These are phyloP conservation scores for Xanthoconium separans DNA, from an alignment of 1,284 basidiomycete species.

Conservation along the genomic window DNA sequence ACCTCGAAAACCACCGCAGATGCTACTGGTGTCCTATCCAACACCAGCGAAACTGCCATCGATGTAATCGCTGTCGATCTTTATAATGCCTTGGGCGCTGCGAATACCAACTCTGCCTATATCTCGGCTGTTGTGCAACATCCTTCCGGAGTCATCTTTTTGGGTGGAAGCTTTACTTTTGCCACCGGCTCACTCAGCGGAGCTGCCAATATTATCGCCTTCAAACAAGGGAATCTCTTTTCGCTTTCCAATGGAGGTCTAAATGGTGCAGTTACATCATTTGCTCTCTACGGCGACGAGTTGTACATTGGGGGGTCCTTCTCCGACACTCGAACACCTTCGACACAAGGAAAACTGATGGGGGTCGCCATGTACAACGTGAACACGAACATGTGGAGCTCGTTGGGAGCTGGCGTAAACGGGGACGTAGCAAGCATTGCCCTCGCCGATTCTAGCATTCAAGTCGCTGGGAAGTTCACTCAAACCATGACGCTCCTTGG, in stretches of 20 bases:
- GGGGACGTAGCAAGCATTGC: slow-evolving; percentile 69
- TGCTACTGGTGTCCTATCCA: slow-evolving; percentile 60
- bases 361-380: slow-evolving; percentile 81
- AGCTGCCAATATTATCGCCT: slow-evolving; percentile 73
- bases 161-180: slow-evolving; percentile 79
- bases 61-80: slow-evolving; percentile 63
- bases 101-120: slow-evolving; percentile 36
- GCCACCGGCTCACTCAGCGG: slow-evolving; percentile 54
- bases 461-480: slow-evolving; percentile 79
- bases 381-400: slow-evolving; percentile 61
- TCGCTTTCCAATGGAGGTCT: slow-evolving; percentile 63
- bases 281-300: slow-evolving; percentile 56
- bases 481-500: slow-evolving; percentile 43
- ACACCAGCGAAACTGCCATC: slow-evolving; percentile 69
- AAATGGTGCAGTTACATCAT: slow-evolving; percentile 72
- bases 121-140: slow-evolving; percentile 64
- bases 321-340: slow-evolving; percentile 59
- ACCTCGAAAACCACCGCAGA: slow-evolving; percentile 44
- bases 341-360: slow-evolving; percentile 52
- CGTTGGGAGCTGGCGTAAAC: slow-evolving; percentile 76
- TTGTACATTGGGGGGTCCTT: slow-evolving; percentile 89
- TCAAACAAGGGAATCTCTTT: slow-evolving; percentile 58
- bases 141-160: slow-evolving; percentile 62
- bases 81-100: slow-evolving; percentile 54
- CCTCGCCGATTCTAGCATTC: slow-evolving; percentile 51